A percentile compares a stretch with the other conserved stretches of the same genome.
These are phyloP conservation scores for Candolleomyces eurysporus DNA, from an alignment of 768 basidiomycete genomes.

Conservation along the genomic window DNA sequence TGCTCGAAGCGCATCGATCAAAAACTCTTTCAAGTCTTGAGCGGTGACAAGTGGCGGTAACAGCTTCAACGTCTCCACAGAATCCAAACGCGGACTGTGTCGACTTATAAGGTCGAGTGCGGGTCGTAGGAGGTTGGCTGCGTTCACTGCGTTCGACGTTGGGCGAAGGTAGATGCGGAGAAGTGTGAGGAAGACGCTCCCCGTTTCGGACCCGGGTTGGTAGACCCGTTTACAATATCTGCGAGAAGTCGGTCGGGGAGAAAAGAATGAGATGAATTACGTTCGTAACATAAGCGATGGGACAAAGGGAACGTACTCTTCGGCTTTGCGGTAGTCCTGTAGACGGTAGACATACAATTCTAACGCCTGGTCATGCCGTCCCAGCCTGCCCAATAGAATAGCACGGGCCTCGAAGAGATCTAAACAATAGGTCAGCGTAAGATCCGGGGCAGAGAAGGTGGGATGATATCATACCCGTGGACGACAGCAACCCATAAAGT, in stretches of 20 bases:
- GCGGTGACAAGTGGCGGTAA: constrained; percentile 90
- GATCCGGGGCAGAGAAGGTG: background rate
- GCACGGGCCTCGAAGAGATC: constrained; percentile 92
- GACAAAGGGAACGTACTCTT: constrained; percentile 56
- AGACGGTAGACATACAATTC: constrained; percentile 91
- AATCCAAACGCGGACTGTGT: constrained; percentile 79
- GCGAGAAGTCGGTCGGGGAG: background rate
- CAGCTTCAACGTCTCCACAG: constrained; percentile 78
- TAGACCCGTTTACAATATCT: constrained; percentile 92
- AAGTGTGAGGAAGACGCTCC: constrained; percentile 76
- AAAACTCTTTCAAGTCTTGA: constrained; percentile 73
- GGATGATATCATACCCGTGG: constrained; percentile 57
- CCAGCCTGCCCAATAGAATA: constrained; percentile 84
- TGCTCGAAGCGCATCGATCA: constrained; percentile 65
- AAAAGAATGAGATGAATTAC: background rate
- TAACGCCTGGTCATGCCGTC: constrained; percentile 91
- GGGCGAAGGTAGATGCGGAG: constrained; percentile 88
- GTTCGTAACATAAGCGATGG: background rate
- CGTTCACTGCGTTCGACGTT: constrained; percentile 40
- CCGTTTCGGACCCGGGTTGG: constrained; percentile 50
- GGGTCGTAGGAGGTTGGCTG: constrained; percentile 64
- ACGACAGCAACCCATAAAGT: constrained; percentile 75
- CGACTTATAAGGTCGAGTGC: constrained; percentile 87
- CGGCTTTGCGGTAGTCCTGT: constrained; percentile 81
- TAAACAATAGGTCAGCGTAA: constrained; percentile 23